Conservation (phyloP, 2,329 filamentous ascomycete species). For the Colletotrichum brevisporum region DNA sequence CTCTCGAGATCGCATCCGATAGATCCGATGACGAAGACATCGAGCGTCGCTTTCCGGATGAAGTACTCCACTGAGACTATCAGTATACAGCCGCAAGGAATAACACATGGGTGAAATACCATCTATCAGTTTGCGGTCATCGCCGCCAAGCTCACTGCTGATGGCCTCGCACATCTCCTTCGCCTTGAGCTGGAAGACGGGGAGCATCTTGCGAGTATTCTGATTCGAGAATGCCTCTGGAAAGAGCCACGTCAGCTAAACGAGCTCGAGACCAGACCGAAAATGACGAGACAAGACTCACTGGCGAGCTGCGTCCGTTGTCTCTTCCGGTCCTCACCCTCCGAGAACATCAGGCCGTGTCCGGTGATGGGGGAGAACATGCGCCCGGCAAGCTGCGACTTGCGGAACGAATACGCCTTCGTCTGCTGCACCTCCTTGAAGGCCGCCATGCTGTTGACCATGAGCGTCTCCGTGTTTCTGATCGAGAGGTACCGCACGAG, state of each 20-base stretch:
- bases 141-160: constrained; percentile 45
- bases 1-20: constrained; percentile 52
- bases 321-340: constrained; percentile 52
- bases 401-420: constrained; percentile 55
- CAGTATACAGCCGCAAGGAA: not conserved
- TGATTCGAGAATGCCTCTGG: constrained; percentile 52
- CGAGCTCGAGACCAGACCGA: not conserved
- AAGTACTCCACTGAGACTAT: constrained; percentile 44
- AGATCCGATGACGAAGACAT: constrained; percentile 51
- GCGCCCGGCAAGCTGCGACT: constrained; percentile 51
- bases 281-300: constrained; percentile 18
- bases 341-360: constrained; percentile 53
- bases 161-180: constrained; percentile 47
- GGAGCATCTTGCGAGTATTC: constrained; percentile 54
- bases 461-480: constrained; percentile 52
- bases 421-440: constrained; percentile 56
- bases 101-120: constrained; percentile 34
- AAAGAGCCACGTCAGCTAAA: not conserved
- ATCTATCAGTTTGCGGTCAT: constrained; percentile 45
- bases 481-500: constrained; percentile 56
- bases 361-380: constrained; percentile 54
- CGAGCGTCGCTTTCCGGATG: constrained; percentile 51
- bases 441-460: constrained; percentile 53
- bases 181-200: constrained; percentile 53
- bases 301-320: constrained; percentile 51